Base-by-base conservation (phyloP, 2,329 filamentous ascomycete species). In the Fusarium albidum region DNA sequence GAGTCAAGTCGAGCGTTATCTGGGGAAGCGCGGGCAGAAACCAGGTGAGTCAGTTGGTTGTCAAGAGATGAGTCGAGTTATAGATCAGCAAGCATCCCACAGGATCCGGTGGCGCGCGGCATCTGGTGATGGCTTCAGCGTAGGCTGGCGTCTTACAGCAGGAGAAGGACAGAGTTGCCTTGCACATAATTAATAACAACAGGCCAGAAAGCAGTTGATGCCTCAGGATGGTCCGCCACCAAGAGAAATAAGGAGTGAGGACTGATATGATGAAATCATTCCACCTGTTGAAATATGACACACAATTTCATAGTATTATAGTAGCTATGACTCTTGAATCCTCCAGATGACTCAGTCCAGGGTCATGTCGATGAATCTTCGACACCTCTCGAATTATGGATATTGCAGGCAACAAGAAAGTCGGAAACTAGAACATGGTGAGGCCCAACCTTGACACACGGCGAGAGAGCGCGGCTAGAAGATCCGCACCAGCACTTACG, bases 261-360 rank as follows among this genome's bases (percentile, higher is more conserved):
- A 29, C 12, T 17, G 37, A 31, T 50, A 8, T 17, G 26, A 17
- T 47, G 25, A 43, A 6, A 21, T 21, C 21, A 21, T 42, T 44
- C 41, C 15, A 21, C 21, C 26, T 41, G 33, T 28, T 15, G 5
- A 14, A 17, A 17, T 15, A 14, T 38, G 18, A 33, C 27, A 42
- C 40, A 13, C 29, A 37, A 41, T 49, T 17, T 40, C 38, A 51
- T 33, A 39, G 9, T 25, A n/a, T n/a, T n/a, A n/a, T n/a, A n/a
- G n/a, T n/a, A n/a, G n/a, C n/a, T n/a, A 47, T 64, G 58, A 65
- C 61, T 57, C 34, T 52, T 47, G 28, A 21, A 34, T 57, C 37
- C 31, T 52, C 49, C 29, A 29, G 17, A 50, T 66, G 63, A 65
- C 49, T 65, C 54, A 40, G 46, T 17, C 21, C 12, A 41, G 27